Conservation (phyloP, 345 rosid species). For the Theobroma cacao region DNA sequence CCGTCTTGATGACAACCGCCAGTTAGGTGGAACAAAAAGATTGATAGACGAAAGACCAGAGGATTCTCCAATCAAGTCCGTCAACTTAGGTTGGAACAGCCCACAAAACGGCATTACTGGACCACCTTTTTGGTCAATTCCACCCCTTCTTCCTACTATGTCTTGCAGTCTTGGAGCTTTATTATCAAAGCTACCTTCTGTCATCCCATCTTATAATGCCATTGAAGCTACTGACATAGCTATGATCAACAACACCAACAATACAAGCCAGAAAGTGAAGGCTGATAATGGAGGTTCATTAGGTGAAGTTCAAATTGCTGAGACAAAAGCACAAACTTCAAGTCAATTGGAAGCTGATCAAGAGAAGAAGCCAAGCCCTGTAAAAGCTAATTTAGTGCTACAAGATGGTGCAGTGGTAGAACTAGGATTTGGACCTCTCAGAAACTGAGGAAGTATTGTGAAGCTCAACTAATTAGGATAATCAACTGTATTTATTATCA, state of each 20-base stretch:
- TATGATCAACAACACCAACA: slow-evolving; percentile 21
- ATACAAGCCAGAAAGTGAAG: slow-evolving; percentile 14
- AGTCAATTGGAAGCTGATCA: slow-evolving; percentile 26
- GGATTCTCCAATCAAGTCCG: slow-evolving; percentile 38
- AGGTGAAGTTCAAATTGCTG: slow-evolving; percentile 1
- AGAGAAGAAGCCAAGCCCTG: slow-evolving; percentile 21
- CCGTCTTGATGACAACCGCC: slow-evolving; percentile 26
- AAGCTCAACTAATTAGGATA: slow-evolving; percentile 29
- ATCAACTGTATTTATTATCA: slow-evolving; percentile 14
- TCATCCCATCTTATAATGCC: slow-evolving; percentile 28
- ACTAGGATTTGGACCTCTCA: slow-evolving; percentile 21
- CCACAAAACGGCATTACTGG: slow-evolving; percentile 39
- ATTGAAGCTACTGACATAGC: slow-evolving; percentile 26
- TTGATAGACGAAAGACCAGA: slow-evolving; percentile 27
- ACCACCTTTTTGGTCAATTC: slow-evolving; percentile 41
- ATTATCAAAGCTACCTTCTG: slow-evolving; percentile 49
- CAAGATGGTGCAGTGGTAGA: slow-evolving; percentile 1
- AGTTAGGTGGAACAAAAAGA: slow-evolving; percentile 40
- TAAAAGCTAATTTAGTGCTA: slow-evolving; percentile 12
- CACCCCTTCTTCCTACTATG: slow-evolving; percentile 45
- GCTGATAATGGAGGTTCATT: background rate
- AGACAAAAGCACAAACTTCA: slow-evolving; percentile 22
- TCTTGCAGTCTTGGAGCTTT: slow-evolving; percentile 50
- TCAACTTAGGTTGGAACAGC: slow-evolving; percentile 59
- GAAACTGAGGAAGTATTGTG: slow-evolving; percentile 11